Percentiles rank a stretch among this genome's conserved stretches.
phyloP scores from a whole-genome alignment of 1,139 yeast species.

The Candida gigantensis region DNA sequence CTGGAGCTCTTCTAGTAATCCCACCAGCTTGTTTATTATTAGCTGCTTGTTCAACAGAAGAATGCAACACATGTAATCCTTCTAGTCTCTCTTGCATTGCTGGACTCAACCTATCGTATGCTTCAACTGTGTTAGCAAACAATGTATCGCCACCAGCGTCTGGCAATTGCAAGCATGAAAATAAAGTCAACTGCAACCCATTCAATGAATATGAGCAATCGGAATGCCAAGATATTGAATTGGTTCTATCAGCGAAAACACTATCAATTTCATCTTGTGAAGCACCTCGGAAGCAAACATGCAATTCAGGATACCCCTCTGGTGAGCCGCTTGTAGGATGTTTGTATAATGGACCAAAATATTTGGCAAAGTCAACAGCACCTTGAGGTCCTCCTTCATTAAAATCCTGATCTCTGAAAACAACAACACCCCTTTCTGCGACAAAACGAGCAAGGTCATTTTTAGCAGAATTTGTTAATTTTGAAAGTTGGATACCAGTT shows the following conservation, averaged over 20 bases:
- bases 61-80: conserved; percentile 29
- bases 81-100: conserved; percentile 26
- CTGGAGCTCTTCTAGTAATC: conserved; percentile 27
- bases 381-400: conserved; percentile 34
- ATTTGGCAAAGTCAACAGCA: conserved; percentile 30
- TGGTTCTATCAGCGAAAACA: conserved; percentile 24
- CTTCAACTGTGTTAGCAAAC: conserved; percentile 37
- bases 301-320: conserved; percentile 36
- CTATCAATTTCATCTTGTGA: conserved; percentile 26
- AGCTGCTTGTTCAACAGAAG: conserved; percentile 26
- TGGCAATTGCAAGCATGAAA: conserved; percentile 41
- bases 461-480: conserved; percentile 28
- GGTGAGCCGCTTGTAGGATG: conserved; percentile 47
- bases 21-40: conserved; percentile 24
- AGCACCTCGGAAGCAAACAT: conserved; percentile 33
- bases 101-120: conserved; percentile 30
- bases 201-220: conserved; percentile 43
- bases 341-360: conserved; percentile 40
- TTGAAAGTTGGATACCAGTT: conserved; percentile 29
- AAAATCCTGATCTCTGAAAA: conserved; percentile 41
- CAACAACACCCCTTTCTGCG: conserved; percentile 44
- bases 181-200: conserved; percentile 40
- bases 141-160: conserved; percentile 43
- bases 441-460: conserved; percentile 40
- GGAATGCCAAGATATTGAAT: conserved; percentile 42